Evolutionary conservation across 2,329 filamentous ascomycete genomes (phyloP), one percentile per base, ranked within the genome.

Genomic region (Pseudogymnoascus sp.): DNA sequence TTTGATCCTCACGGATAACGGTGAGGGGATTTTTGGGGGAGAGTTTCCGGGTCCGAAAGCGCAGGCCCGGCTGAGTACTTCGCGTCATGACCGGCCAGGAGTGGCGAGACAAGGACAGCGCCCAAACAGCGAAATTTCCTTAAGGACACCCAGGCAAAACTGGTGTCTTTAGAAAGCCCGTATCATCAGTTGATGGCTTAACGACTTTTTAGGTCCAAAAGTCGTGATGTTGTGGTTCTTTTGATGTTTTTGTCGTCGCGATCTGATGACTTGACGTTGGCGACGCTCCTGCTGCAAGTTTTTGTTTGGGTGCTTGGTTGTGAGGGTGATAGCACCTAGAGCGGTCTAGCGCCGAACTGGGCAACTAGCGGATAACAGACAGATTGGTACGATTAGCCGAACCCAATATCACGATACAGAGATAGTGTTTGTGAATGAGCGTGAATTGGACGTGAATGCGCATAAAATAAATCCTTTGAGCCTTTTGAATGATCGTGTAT

Each of bases 1-100:
- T 89, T 75, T 97, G 90, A 77, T 91, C 84, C 79, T 97, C 93
- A 76, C 89, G 86, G 73, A 97, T 84, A 71, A 99, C 68, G 23
- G 63, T 67, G 66, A 72, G 72, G 5, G 64, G 65, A 15, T 62
- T 46, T 60, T 40, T 66, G 68, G 38, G 64, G 64, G 65, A 66
- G 37, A 73, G 85, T 53, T 62, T 53, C 35, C 60, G 42, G 60
- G 60, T 62, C 42, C 59, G 59, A 60, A 60, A 60, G 59, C 59
- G 59, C 59, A 60, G 59, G 59, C 59, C 59, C 37, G 59, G 59
- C 37, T 60, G 59, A 60, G 59, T 60, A 60, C 59, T 60, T 60
- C 59, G 59, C 59, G 59, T 60, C 59, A 60, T 60, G 59, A 60
- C 59, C 19, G 59, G 37, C 37, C 59, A 60, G 15, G 37, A 42